These are phyloP conservation scores for Alternaria longipes DNA, from an alignment of 2,329 filamentous ascomycete genomes.

Conservation along the genomic window DNA sequence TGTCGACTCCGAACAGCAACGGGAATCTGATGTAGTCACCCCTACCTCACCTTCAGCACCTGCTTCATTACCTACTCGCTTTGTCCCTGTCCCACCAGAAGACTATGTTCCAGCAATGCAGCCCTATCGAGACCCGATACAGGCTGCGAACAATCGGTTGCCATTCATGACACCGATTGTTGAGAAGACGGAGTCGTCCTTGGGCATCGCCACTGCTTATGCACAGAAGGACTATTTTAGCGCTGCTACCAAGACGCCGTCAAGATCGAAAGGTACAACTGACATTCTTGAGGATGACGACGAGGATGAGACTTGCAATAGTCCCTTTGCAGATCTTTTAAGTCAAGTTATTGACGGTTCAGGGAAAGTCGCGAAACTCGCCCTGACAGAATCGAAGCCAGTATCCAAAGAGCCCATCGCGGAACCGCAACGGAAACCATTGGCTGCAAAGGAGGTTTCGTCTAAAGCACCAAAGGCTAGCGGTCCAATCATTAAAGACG, in stretches of 20 bases:
- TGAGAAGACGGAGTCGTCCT: slow-evolving; percentile 89
- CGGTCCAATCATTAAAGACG: slow-evolving; percentile 80
- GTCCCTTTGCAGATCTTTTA: slow-evolving; percentile 74
- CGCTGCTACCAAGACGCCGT: slow-evolving; percentile 86
- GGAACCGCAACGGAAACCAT: slow-evolving; percentile 26
- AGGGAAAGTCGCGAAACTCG: slow-evolving; percentile 61
- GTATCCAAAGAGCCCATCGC: slow-evolving; percentile 32
- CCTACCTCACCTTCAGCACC: slow-evolving; percentile 56
- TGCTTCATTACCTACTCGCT: slow-evolving; percentile 63
- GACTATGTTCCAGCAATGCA: slow-evolving; percentile 83
- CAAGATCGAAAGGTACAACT: slow-evolving; percentile 61
- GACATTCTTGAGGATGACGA: slow-evolving; percentile 52
- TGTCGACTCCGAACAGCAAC: slow-evolving; percentile 40
- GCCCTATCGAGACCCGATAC: slow-evolving; percentile 80
- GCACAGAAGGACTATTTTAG: slow-evolving; percentile 68
- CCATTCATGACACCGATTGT: slow-evolving; percentile 99
- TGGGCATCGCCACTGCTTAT: slow-evolving; percentile 62
- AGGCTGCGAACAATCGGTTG: slow-evolving; percentile 86
- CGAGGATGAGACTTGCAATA: slow-evolving; percentile 65
- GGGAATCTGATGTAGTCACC: slow-evolving; percentile 55
- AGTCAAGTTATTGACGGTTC: slow-evolving; percentile 58
- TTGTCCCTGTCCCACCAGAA: slow-evolving; percentile 82
- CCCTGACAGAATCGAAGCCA: slow-evolving; percentile 57
- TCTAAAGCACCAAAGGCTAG: slow-evolving; percentile 57
- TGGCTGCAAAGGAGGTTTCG: slow-evolving; percentile 50